Base-by-base conservation (phyloP, 1,139 yeast genomes). In the Suhomyces anneliseae region DNA sequence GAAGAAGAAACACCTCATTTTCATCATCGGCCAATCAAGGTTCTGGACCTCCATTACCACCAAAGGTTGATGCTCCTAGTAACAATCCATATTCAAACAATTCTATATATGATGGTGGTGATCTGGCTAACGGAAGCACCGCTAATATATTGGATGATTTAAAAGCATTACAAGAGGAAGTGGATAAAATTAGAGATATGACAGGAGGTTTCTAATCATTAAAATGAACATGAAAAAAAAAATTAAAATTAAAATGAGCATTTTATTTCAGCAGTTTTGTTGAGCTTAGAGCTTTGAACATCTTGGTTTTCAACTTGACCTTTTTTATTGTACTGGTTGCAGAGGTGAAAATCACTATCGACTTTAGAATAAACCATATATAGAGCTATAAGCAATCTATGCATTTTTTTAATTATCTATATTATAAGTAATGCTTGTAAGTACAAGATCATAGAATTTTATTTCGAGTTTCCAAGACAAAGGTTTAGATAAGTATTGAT, bases 131-230 rank as follows among this genome's bases (percentile, higher is more conserved):
- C 48, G 67, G 66, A 46, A 74, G 77, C 49, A 77, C 81, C 2
- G 69, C 76, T 5, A 77, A 81, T 50, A 80, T 83, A 26, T 62
- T 83, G 53, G 83, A 83, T 47, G 85, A 83, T 59, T 69, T 83
- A 50, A 79, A 79, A 58, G 83, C 83, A 15, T 66, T 84, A 44
- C 87, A 83, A 55, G 83, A 76, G 37, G 89, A 84, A 58, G 87
- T 84, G 15, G 85, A 84, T 57, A 72, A 74, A 49, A 76, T 77
- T 36, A 60, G 78, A 54, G 68, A 65, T 48, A 69, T 76, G 76
- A 74, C 79, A 7, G 79, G 79, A n/a, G 80, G 79, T 6, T 75
- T 74, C 54, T 74, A 61, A 31, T 27, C 33, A 38, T 29, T 29
- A 29, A 9, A 29, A 9, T 3, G n/a, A 11, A 9, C 7, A 29